phyloP scores from a whole-genome alignment of 2,329 filamentous ascomycete species.

The Rosellinia necatrix region DNA sequence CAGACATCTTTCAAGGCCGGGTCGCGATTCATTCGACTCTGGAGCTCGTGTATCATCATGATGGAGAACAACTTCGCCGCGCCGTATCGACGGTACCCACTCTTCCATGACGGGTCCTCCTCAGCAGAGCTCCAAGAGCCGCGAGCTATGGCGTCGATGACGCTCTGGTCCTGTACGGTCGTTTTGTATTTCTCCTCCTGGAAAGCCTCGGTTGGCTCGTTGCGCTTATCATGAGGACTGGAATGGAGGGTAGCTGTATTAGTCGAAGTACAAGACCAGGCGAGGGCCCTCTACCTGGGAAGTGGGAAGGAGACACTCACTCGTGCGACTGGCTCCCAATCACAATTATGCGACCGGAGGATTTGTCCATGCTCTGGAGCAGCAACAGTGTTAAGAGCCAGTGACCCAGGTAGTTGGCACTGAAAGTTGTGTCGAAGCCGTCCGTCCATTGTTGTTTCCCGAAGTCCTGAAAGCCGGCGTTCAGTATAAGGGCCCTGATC shows the following conservation, averaged over 20 bases:
- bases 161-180: slow-evolving; percentile 25
- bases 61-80: slow-evolving; percentile 36
- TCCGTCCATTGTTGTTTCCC: too few species aligned
- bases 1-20: slow-evolving; percentile 29
- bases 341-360: slow-evolving; percentile 30
- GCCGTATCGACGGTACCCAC: slow-evolving; percentile 36
- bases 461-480: slow-evolving; percentile 39
- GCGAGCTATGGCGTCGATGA: slow-evolving; percentile 29
- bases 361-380: slow-evolving; percentile 13
- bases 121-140: slow-evolving; percentile 31
- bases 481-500: slow-evolving; percentile 47
- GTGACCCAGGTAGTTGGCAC: not conserved
- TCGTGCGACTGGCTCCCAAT: slow-evolving; percentile 39
- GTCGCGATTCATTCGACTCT: slow-evolving; percentile 30
- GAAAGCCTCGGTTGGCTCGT: slow-evolving; percentile 9
- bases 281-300: not conserved
- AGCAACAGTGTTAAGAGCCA: not conserved
- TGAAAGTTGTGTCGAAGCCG: not conserved
- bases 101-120: slow-evolving; percentile 31
- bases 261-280: not conserved
- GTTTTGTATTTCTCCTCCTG: slow-evolving; percentile 27
- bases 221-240: slow-evolving; percentile 13
- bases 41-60: slow-evolving; percentile 40
- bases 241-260: not conserved
- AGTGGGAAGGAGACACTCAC: slow-evolving; percentile 33